Conservation (phyloP, 352 stramenopile species). For the Phytophthora fragariaefolia region DNA sequence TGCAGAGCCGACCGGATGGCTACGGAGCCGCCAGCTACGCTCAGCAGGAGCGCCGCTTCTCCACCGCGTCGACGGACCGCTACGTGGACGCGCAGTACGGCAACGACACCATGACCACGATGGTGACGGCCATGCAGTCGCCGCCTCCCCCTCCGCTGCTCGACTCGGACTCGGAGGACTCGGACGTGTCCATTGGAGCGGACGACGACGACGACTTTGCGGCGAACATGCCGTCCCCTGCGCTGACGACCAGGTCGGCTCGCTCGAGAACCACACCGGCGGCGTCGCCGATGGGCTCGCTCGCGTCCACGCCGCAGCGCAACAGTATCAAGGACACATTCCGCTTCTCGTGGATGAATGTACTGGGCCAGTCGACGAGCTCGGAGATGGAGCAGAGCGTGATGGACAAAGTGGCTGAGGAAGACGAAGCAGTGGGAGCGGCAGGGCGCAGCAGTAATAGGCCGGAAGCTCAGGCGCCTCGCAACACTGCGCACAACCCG, state of each 20-base stretch:
- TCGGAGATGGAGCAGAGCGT: constrained; percentile 41
- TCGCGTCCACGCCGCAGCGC: constrained; percentile 19
- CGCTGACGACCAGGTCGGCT: background rate
- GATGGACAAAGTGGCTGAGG: constrained; percentile 36
- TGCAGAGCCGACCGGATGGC: constrained; percentile 5
- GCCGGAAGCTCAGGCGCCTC: constrained; percentile 2
- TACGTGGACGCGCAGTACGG: constrained; percentile 31
- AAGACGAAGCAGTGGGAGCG: constrained; percentile 23
- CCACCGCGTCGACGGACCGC: constrained; percentile 25
- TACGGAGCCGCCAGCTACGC: background rate
- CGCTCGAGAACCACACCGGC: constrained; percentile 13
- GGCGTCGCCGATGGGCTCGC: constrained; percentile 11
- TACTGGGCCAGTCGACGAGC: constrained; percentile 54
- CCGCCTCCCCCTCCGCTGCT: constrained; percentile 15
- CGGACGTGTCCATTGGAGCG: constrained; percentile 38
- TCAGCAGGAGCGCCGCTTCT: constrained; percentile 25
- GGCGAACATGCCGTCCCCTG: constrained; percentile 8
- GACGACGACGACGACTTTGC: constrained; percentile 38
- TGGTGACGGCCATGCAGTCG: constrained; percentile 38
- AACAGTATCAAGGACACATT: constrained; percentile 54
- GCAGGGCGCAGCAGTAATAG: background rate
- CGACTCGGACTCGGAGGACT: constrained; percentile 32
- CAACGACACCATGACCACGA: constrained; percentile 35
- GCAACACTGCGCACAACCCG: constrained; percentile 35
- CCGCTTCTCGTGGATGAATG: constrained; percentile 72